A percentile compares a stretch with the other conserved stretches of the same genome.
Conservation (phyloP, 768 basidiomycete genomes). For the Leccinum longicurvipes region DNA sequence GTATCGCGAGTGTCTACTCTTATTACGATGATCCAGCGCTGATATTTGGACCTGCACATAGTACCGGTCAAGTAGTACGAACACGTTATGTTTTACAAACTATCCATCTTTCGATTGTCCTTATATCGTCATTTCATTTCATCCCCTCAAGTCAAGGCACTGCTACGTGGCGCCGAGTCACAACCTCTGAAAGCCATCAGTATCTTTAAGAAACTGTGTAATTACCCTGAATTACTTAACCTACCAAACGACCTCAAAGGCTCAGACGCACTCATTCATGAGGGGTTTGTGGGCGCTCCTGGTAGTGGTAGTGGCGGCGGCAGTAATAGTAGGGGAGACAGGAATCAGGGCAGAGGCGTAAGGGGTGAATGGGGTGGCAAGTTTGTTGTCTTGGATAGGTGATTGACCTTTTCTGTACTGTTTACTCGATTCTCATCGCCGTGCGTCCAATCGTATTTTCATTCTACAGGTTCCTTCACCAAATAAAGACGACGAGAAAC, state of each 20-base stretch:
- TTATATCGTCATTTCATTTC: slow-evolving; percentile 89
- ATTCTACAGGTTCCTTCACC: slow-evolving; percentile 72
- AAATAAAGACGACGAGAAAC: slow-evolving; percentile 72
- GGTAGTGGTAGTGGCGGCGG: background rate
- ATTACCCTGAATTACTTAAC: slow-evolving; percentile 88
- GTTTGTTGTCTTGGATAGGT: slow-evolving; percentile 92
- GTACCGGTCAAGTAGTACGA: slow-evolving; percentile 99
- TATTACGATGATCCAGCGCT: background rate
- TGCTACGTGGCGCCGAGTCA: slow-evolving; percentile 82
- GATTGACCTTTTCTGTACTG: slow-evolving; percentile 6
- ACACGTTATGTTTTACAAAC: slow-evolving; percentile 90
- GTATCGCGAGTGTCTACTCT: slow-evolving; percentile 60
- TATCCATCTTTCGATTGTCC: slow-evolving; percentile 78
- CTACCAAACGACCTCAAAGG: slow-evolving; percentile 82
- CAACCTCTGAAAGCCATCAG: slow-evolving; percentile 97
- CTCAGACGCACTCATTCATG: slow-evolving; percentile 76
- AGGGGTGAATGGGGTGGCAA: slow-evolving; percentile 88
- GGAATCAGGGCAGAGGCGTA: slow-evolving; percentile 43
- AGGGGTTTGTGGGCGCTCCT: slow-evolving; percentile 65
- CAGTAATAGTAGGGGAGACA: slow-evolving; percentile 40
- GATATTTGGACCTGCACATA: slow-evolving; percentile 31
- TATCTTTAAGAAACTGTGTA: slow-evolving; percentile 91
- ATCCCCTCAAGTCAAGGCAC: slow-evolving; percentile 87
- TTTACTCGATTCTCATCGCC: background rate
- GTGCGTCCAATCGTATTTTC: background rate